Conservation (phyloP, 768 basidiomycete genomes). For the Plicaturopsis crispa region DNA sequence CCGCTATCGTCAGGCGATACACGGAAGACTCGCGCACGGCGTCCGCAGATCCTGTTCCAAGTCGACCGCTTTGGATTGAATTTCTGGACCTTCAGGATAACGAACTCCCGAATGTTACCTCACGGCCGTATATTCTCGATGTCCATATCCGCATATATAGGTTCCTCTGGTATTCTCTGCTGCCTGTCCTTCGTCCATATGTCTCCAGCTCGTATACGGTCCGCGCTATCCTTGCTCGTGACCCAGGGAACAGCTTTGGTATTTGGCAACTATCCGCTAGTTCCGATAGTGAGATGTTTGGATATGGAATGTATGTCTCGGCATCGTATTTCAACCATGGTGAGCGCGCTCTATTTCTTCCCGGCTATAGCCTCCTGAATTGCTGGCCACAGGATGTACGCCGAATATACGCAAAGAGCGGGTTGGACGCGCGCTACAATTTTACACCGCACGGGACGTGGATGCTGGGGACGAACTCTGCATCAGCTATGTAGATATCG, state of each 20-base stretch:
- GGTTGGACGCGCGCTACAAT: constrained; percentile 35
- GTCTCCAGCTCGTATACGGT: constrained; percentile 33
- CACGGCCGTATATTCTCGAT: constrained; percentile 41
- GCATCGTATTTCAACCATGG: constrained; percentile 67
- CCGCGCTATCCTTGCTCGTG: constrained; percentile 48
- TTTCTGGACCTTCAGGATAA: constrained; percentile 51
- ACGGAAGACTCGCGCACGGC: constrained; percentile 21
- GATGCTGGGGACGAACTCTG: constrained; percentile 46
- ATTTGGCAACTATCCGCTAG: constrained; percentile 49
- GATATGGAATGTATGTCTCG: constrained; percentile 54
- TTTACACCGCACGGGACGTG: constrained; percentile 37
- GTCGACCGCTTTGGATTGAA: constrained; percentile 36
- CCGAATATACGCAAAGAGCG: constrained; percentile 45
- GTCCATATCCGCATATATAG: constrained; percentile 47
- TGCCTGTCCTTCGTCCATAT: constrained; percentile 20
- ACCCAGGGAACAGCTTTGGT: constrained; percentile 63
- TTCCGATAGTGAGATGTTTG: constrained; percentile 46
- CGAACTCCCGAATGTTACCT: constrained; percentile 38
- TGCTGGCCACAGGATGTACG: constrained; percentile 33
- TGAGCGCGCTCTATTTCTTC: constrained; percentile 1
- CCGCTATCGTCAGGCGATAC: constrained; percentile 39
- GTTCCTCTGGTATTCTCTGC: constrained; percentile 36
- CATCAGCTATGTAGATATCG: constrained; percentile 44
- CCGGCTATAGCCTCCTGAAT: constrained; percentile 4
- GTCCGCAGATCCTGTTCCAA: constrained; percentile 5